Evolutionary conservation across 495 filamentous ascomycete species (phyloP).

Genomic region (Tuber magnatum): DNA sequence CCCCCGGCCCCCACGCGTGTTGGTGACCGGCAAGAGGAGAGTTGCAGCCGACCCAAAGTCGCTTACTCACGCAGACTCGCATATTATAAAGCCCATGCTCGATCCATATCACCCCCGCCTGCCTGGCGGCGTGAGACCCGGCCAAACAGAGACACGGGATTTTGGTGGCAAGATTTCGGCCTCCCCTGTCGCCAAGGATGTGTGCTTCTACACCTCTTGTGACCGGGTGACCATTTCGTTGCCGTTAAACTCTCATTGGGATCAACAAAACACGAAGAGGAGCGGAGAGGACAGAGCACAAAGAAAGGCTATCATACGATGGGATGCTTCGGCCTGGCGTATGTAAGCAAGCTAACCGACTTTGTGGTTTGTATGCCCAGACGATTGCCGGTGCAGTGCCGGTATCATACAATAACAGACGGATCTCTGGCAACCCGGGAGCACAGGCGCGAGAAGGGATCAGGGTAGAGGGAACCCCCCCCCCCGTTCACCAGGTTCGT

Average conservation of each 20-base stretch:
- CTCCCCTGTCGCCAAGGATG: neutral
- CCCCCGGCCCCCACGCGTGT: slow-evolving; percentile 28
- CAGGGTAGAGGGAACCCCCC: neutral
- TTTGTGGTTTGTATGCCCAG: neutral
- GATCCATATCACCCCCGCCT: neutral
- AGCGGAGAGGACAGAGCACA: neutral
- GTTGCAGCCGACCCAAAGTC: slow-evolving; percentile 15
- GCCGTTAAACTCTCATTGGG: neutral
- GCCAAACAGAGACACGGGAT: neutral
- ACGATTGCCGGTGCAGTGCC: neutral
- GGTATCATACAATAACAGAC: no score
- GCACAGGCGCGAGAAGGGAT: neutral
- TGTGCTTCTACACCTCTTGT: neutral
- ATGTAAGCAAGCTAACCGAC: neutral
- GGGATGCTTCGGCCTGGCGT: neutral
- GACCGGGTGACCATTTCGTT: neutral
- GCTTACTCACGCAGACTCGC: slow-evolving; percentile 19
- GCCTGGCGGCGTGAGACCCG: neutral
- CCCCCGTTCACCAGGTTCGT: neutral
- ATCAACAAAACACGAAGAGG: no score
- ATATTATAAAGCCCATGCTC: neutral
- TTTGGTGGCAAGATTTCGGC: neutral
- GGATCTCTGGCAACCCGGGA: neutral
- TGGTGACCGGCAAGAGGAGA: slow-evolving; percentile 9
- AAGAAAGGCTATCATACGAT: neutral